phyloP scores from a whole-genome alignment of 352 stramenopile species.

The Pythium sukuiense region DNA sequence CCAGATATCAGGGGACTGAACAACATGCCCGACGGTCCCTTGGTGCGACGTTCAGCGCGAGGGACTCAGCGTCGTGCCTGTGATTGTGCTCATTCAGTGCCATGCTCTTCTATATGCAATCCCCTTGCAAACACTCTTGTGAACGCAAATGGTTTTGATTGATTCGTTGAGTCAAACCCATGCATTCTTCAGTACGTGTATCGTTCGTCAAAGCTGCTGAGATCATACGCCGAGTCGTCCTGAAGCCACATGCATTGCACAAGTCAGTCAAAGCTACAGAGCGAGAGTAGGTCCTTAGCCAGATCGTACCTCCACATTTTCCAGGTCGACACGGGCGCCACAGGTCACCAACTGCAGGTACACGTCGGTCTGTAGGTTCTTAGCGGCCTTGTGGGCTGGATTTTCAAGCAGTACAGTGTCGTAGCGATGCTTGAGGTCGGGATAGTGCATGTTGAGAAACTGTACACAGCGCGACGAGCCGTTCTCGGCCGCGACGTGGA shows the following conservation, averaged over 20 bases:
- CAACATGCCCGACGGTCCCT: too few relatives aligned
- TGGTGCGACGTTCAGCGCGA: too few relatives aligned
- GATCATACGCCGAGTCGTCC: conserved; percentile 12
- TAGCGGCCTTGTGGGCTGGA: conserved; percentile 60
- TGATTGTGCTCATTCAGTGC: too few relatives aligned
- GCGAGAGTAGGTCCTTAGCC: too few relatives aligned
- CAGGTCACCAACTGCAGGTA: conserved; percentile 37
- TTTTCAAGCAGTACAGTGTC: conserved; percentile 52
- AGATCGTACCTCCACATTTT: conserved; percentile 55
- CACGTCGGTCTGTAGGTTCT: conserved; percentile 42
- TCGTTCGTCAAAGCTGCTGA: conserved; percentile 9
- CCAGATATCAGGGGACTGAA: too few relatives aligned
- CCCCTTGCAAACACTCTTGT: too few relatives aligned
- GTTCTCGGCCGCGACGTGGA: conserved; percentile 55
- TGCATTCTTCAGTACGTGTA: conserved; percentile 4
- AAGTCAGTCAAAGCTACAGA: too few relatives aligned
- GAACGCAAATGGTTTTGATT: background rate
- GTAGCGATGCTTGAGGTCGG: conserved; percentile 37
- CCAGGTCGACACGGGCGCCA: conserved; percentile 45
- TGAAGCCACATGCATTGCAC: background rate
- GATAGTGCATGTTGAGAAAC: conserved; percentile 44
- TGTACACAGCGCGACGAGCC: conserved; percentile 46
- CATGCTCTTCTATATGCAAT: too few relatives aligned
- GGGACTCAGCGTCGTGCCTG: too few relatives aligned
- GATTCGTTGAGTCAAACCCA: background rate